Conservation (phyloP, 768 basidiomycete species). For the Trametes maxima region DNA sequence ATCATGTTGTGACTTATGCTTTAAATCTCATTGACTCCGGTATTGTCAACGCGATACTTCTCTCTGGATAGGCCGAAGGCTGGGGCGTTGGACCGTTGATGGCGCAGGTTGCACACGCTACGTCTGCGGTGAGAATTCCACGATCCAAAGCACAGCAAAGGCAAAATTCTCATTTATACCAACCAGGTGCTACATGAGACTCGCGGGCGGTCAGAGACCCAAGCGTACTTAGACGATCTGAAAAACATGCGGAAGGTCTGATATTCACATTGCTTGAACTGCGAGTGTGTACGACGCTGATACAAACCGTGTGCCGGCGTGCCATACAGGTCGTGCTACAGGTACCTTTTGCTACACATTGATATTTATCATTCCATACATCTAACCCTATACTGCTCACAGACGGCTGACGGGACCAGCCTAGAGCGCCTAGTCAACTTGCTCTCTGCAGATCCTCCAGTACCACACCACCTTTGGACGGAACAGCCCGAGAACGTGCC, state of each 20-base stretch:
- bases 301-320: neutral
- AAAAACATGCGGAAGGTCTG: slow-evolving; percentile 45
- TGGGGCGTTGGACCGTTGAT: slow-evolving; percentile 49
- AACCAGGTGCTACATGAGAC: slow-evolving; percentile 44
- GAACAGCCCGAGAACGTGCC: slow-evolving; percentile 47
- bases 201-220: slow-evolving; percentile 40
- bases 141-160: too few relatives aligned
- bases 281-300: neutral
- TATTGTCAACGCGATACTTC: neutral
- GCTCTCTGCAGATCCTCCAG: slow-evolving; percentile 33
- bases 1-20: neutral
- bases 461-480: slow-evolving; percentile 45
- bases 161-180: too few relatives aligned
- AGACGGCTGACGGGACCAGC: slow-evolving; percentile 39
- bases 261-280: neutral
- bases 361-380: neutral
- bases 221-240: slow-evolving; percentile 41
- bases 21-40: neutral
- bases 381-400: neutral
- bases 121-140: slow-evolving; percentile 39
- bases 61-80: slow-evolving; percentile 37
- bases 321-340: slow-evolving; percentile 42
- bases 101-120: slow-evolving; percentile 48
- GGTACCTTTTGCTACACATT: slow-evolving; percentile 26
- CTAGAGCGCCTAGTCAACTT: slow-evolving; percentile 36